Percentiles rank a stretch among this genome's conserved stretches.
Conservation (phyloP, 73 alveolate species). For the Blepharisma stoltei region DNA sequence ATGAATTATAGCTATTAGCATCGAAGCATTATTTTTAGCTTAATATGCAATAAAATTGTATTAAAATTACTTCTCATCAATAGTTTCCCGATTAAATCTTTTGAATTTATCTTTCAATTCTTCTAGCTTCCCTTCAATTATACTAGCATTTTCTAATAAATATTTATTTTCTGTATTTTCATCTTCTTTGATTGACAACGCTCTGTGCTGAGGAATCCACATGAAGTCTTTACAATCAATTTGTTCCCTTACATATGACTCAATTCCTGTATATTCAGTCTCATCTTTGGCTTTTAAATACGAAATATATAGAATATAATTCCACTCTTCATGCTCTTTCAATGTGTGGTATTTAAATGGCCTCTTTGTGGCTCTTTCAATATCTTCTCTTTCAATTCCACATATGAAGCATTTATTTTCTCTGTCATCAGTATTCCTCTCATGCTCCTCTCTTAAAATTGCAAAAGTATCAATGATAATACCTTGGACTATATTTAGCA, state of each 20-base stretch:
- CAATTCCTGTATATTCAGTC: constrained; percentile 95
- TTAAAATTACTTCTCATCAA: too few relatives aligned
- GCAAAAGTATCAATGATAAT: constrained; percentile 96
- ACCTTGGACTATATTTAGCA: constrained; percentile 60
- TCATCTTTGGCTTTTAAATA: constrained; percentile 79
- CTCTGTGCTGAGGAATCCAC: constrained; percentile 85
- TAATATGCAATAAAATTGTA: too few relatives aligned
- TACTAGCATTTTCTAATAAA: too few relatives aligned
- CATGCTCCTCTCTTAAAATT: constrained; percentile 84
- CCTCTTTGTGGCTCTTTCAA: constrained; percentile 69
- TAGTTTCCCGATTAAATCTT: too few relatives aligned
- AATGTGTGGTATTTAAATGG: constrained; percentile 73
- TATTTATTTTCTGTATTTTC: neutral
- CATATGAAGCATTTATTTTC: constrained; percentile 91
- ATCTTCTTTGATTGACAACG: constrained; percentile 28
- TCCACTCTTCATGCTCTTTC: constrained; percentile 84
- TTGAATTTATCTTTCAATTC: too few relatives aligned
- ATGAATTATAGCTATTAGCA: too few relatives aligned
- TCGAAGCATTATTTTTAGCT: too few relatives aligned
- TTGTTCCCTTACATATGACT: constrained; percentile 85
- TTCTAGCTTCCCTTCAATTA: too few relatives aligned
- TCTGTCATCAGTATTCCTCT: constrained; percentile 73
- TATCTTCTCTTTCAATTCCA: constrained; percentile 84
- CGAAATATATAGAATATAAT: constrained; percentile 83
- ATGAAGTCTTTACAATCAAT: constrained; percentile 75